phyloP scores from a whole-genome alignment of 2,329 filamentous ascomycete genomes.

The Fusarium devonianum region DNA sequence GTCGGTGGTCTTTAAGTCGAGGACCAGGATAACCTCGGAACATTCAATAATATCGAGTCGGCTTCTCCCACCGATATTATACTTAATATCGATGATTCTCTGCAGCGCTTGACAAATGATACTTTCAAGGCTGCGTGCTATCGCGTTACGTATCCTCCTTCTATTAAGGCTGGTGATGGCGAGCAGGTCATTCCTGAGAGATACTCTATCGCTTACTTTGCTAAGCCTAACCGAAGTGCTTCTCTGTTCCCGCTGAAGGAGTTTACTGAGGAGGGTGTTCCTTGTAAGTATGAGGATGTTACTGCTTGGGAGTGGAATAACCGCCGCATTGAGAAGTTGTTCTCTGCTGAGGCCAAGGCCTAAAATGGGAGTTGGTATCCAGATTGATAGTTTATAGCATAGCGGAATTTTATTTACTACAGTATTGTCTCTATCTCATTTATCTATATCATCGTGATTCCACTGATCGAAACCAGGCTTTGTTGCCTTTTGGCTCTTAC shows the following conservation, averaged over 20 bases:
- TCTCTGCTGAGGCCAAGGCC: neutral
- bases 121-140: conserved; percentile 46
- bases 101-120: conserved; percentile 50
- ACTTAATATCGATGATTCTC: conserved; percentile 50
- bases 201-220: conserved; percentile 41
- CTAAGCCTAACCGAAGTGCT: conserved; percentile 43
- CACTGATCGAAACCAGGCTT: too few relatives aligned
- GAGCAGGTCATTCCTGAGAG: conserved; percentile 39
- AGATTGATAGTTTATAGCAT: too few relatives aligned
- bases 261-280: conserved; percentile 39
- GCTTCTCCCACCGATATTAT: conserved; percentile 43
- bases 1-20: conserved; percentile 42
- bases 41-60: conserved; percentile 37
- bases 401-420: too few relatives aligned
- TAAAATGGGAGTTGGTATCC: neutral
- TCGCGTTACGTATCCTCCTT: conserved; percentile 43
- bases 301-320: conserved; percentile 47
- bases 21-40: conserved; percentile 37
- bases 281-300: conserved; percentile 42
- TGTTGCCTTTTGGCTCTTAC: too few relatives aligned
- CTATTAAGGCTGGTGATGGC: conserved; percentile 23
- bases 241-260: conserved; percentile 42
- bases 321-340: conserved; percentile 37
- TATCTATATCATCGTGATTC: too few relatives aligned
- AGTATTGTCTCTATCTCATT: too few relatives aligned